Percentiles rank a stretch among this genome's conserved stretches.
Evolutionary conservation across 1,284 basidiomycete genomes (phyloP).

Genomic region (Rhizoctonia solani): DNA sequence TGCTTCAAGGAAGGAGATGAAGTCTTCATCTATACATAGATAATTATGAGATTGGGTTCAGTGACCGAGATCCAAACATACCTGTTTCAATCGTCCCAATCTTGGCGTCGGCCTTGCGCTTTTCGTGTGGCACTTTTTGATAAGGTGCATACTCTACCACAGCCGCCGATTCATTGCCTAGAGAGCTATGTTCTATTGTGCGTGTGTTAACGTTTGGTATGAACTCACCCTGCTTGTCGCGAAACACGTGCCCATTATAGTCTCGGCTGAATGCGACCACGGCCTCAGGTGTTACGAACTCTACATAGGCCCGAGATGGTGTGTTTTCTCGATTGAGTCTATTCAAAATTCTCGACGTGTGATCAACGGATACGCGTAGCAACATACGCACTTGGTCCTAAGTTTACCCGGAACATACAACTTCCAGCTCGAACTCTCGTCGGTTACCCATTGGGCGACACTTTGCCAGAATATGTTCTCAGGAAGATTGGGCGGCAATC

Average conservation of each 20-base stretch:
- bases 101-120: constrained; percentile 70
- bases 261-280: constrained; percentile 78
- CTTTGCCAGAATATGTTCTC: constrained; percentile 93
- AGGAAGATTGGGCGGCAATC: constrained; percentile 89
- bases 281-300: constrained; percentile 75
- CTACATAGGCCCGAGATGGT: constrained; percentile 88
- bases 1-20: constrained; percentile 76
- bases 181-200: constrained; percentile 12
- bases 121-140: constrained; percentile 79
- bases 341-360: neutral
- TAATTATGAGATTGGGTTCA: neutral
- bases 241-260: constrained; percentile 91
- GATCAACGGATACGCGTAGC: neutral
- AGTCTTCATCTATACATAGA: constrained; percentile 68
- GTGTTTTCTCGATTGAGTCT: constrained; percentile 81
- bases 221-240: constrained; percentile 82
- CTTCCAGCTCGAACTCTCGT: constrained; percentile 72
- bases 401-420: constrained; percentile 69
- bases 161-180: constrained; percentile 85
- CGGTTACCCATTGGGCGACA: constrained; percentile 80
- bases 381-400: constrained; percentile 63
- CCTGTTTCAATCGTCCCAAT: constrained; percentile 80
- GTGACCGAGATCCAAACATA: constrained; percentile 40
- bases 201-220: neutral
- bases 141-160: constrained; percentile 94